Evolutionary conservation across 163 green algal species (phyloP), one percentile per base, ranked within the genome.

Genomic region (Chloromonas sp.): DNA sequence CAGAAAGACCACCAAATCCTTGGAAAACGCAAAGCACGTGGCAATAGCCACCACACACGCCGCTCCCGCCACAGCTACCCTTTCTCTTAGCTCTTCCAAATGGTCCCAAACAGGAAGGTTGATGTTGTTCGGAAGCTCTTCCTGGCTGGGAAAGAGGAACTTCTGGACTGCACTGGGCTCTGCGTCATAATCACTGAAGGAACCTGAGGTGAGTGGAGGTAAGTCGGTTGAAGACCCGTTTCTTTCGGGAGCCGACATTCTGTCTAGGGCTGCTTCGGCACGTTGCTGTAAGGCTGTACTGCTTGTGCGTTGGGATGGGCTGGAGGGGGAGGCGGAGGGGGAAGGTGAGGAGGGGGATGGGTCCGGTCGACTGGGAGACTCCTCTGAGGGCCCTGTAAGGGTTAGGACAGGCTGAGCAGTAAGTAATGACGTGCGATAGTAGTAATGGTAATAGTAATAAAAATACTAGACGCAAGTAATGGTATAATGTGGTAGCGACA

Each of bases 1-100:
- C 83, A 99, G 89, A 82, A 99, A 98, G 14, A 98, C 88, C 3
- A 99, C 93, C n/a, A 99, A 91, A 61, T 99, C 96, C 79, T 97
- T 98, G 71, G 90, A 93, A 88, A 97, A 98, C 81, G 77, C 86
- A 87, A 99, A 99, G 90, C 96, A 99, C 0, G 89, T 89, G 36
- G 94, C 81, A 59, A 99, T 95, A 1, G 93, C 90, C 0, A 88
- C 84, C 1, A 61, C 92, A 11, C 74, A 83, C 0, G 96, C 95
- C 0, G 97, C 84, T 1, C 81, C 88, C 0, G 88, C 91, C 13
- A 98, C 89, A 14, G 98, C 76, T n/a, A 98, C 93, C 3, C 93
- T 85, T 86, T 98, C 94, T 0, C 97, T 87, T 80, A 99, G 90
- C 92, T 99, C 97, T 77, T 85, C 71, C 62, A 85, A 36, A 61